Evolutionary conservation across 371 early-diverging fungal species (phyloP), one percentile per base, ranked within the genome.

Genomic region (Massospora cicadina): DNA sequence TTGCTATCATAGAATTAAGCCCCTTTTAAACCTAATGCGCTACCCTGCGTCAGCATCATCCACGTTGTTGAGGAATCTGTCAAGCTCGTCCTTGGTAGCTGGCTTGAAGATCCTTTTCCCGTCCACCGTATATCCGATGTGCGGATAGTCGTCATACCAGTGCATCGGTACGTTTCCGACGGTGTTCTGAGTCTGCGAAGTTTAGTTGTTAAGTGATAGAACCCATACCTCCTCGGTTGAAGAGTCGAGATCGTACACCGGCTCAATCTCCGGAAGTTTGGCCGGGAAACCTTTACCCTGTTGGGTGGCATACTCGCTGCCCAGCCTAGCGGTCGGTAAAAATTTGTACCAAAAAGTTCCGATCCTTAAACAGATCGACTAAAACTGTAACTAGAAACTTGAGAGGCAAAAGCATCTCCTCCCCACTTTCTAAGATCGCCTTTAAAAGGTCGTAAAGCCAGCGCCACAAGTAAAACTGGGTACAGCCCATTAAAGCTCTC

Each of bases 121-220:
- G 63, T 91, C 80, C 58, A 92, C 73, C 69, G 91, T 88, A 75
- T 98, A 98, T 55, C 98, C 98, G 67, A 95, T 94, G 68, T 98
- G 98, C 55, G 88, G 89, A 62, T 87, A 84, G 59, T 95, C 95
- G 54, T 90, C 87, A 73, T 98, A 98, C 95, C 95, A 95, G 70
- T 92, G 90, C 73, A 91, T 80, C 21, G 96, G 94, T 23, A 98
- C 80, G 66, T 95, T 92, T 63, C 98, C 98, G 55, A 93, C 83
- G 1, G 88, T 87, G 68, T 89, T 88, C 33, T 75, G 76, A 1
- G 79, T 77, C 79, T 80, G 66, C 24, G 25, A 54, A 10, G 2
- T 26, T 43, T 12, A 12, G 12, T 31, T 25, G 33, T 53, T 1
- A 2, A 66, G 13, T 12, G 62, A 66, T n/a, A 5, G 25, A 33